Conservation (phyloP, 495 filamentous ascomycete species). For the Aspergillus incahuasiensis region DNA sequence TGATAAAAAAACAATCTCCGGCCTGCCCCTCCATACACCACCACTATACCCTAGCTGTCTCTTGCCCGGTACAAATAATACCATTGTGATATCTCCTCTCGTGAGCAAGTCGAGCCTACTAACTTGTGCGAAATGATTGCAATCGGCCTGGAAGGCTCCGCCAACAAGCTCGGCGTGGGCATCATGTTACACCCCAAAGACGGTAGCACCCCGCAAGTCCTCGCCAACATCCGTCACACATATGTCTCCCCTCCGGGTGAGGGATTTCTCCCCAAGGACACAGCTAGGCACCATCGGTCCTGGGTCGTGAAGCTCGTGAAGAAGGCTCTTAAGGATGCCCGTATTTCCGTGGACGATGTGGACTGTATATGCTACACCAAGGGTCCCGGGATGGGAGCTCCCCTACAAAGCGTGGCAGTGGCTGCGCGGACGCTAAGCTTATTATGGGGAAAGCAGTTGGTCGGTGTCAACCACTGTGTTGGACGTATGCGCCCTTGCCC, state of each 20-base stretch:
- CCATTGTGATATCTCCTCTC: not conserved
- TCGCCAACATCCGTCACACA: slow-evolving; percentile 92
- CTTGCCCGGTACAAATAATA: not conserved
- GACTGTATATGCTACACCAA: slow-evolving; percentile 94
- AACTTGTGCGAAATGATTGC: slow-evolving; percentile 57
- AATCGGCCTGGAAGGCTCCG: slow-evolving; percentile 92
- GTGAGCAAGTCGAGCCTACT: not conserved
- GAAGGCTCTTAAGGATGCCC: slow-evolving; percentile 66
- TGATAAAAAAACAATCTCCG: slow-evolving; percentile 20
- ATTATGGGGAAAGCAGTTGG: slow-evolving; percentile 80
- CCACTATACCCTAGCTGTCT: not conserved
- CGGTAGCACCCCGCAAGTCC: slow-evolving; percentile 62
- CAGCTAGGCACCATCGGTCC: slow-evolving; percentile 81
- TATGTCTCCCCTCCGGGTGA: slow-evolving; percentile 87
- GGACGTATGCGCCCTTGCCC: slow-evolving; percentile 57
- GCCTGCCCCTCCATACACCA: slow-evolving; percentile 16
- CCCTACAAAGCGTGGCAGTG: slow-evolving; percentile 82
- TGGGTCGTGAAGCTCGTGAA: slow-evolving; percentile 79
- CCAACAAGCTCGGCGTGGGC: slow-evolving; percentile 95
- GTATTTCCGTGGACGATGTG: slow-evolving; percentile 58
- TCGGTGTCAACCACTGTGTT: slow-evolving; percentile 96
- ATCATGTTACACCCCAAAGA: slow-evolving; percentile 75
- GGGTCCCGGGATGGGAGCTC: slow-evolving; percentile 95
- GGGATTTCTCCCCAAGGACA: slow-evolving; percentile 95
- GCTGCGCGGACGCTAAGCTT: slow-evolving; percentile 77